Base-by-base conservation (phyloP, 371 early-diverging fungal genomes). In the Lichtheimia ramosa region DNA sequence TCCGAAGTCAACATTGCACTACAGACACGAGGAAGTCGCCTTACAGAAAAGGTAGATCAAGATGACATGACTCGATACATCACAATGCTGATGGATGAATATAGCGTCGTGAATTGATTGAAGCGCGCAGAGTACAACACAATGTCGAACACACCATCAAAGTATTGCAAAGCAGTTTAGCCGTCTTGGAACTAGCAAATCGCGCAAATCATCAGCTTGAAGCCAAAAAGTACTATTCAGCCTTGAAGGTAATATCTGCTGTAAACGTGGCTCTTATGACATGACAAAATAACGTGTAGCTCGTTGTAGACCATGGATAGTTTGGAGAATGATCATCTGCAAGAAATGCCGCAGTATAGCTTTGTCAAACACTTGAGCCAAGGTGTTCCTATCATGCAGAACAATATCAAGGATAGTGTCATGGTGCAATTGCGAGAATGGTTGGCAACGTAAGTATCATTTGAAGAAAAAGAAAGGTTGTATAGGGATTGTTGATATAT, bases 61-160 rank as follows among this genome's bases (percentile, higher is more conserved):
- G 15, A 16, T 39, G 0, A 5, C 5, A 25, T 25, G 25, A 25
- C 25, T 25, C 5, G 25, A 7, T 14, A 40, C 16, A 16, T 20
- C n/a, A n/a, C 10, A 62, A 8, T 34, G 34, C 34, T 34, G 34
- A 34, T 34, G 34, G 10, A 34, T 34, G 60, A 51, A 18, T 3
- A 18, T 46, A 96, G 90, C 95, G 95, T 86, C 83, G 87, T n/a
- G 94, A 97, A 61, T 69, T 96, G 34, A 88, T 94, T 12, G 89
- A 92, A 43, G 84, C 92, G 55, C 86, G 92, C 59, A 85, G 84
- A 49, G 93, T 90, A 34, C 85, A 93, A 55, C 86, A 90, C 52
- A 96, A 97, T 69, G 84, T 97, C 20, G 96, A 97, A 52, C 79
- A 85, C 21, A 92, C 96, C 3, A 85, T 89, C 55, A 93, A 94